Conservation (phyloP, 495 filamentous ascomycete genomes). For the Penicillium waksmanii region DNA sequence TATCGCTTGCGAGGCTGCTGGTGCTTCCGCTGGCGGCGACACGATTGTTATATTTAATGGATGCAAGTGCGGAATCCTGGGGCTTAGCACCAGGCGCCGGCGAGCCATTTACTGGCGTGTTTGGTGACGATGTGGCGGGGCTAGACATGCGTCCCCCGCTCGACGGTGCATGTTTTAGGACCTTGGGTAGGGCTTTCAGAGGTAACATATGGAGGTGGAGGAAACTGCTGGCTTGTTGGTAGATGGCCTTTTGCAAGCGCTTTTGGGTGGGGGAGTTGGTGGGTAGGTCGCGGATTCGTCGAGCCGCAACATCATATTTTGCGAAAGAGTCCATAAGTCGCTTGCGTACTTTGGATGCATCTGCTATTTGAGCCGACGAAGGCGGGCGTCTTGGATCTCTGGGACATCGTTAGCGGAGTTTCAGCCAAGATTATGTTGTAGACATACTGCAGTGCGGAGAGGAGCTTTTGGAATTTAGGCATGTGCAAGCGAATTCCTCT, state of each 20-base stretch:
- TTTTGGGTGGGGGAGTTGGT: slow-evolving; percentile 72
- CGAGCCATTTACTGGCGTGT: slow-evolving; percentile 31
- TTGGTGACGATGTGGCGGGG: slow-evolving; percentile 39
- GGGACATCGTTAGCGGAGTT: slow-evolving; percentile 24
- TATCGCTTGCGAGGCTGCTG: slow-evolving; percentile 61
- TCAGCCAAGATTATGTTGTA: not conserved
- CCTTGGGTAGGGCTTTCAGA: slow-evolving; percentile 79
- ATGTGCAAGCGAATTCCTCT: slow-evolving; percentile 81
- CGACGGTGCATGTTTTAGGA: slow-evolving; percentile 72
- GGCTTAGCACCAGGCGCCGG: slow-evolving; percentile 39
- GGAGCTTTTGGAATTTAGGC: slow-evolving; percentile 83
- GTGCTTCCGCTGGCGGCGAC: slow-evolving; percentile 55
- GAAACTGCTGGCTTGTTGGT: slow-evolving; percentile 81
- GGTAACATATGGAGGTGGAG: slow-evolving; percentile 92
- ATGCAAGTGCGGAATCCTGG: slow-evolving; percentile 55
- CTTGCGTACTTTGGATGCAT: slow-evolving; percentile 89
- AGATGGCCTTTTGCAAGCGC: slow-evolving; percentile 80
- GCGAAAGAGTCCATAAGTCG: slow-evolving; percentile 87
- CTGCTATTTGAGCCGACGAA: slow-evolving; percentile 72
- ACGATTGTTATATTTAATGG: slow-evolving; percentile 59
- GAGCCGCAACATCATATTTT: slow-evolving; percentile 86
- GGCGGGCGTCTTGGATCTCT: slow-evolving; percentile 75
- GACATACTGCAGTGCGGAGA: slow-evolving; percentile 66
- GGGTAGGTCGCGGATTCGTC: slow-evolving; percentile 79
- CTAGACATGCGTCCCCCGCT: slow-evolving; percentile 37